Conservation (phyloP, 495 filamentous ascomycete genomes). For the Immersiella caudata region DNA sequence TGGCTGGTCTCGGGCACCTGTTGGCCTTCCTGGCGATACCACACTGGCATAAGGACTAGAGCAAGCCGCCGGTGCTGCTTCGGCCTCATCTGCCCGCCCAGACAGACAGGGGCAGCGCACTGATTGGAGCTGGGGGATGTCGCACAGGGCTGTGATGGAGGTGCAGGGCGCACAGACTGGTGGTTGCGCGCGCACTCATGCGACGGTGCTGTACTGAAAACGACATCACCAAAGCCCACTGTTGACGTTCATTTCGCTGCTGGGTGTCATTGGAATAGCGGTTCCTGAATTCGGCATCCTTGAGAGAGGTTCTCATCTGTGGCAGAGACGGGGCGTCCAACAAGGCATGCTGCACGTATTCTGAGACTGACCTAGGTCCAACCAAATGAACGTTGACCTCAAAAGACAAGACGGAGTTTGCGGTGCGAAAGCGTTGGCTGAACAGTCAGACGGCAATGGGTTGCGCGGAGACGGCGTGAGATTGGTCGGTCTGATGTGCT, state of each 20-base stretch:
- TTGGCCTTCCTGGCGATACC: background rate
- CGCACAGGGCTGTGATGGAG: constrained; percentile 7
- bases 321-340: background rate
- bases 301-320: background rate
- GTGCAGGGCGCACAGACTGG: constrained; percentile 8
- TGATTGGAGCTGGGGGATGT: background rate
- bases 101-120: constrained; percentile 5
- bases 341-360: background rate
- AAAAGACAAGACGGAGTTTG: background rate
- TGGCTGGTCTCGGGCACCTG: background rate
- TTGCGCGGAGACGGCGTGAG: background rate
- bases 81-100: constrained; percentile 10
- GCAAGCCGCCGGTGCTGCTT: constrained; percentile 23
- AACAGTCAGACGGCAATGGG: background rate
- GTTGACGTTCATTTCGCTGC: background rate
- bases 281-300: background rate
- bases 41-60: background rate
- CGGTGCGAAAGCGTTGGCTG: background rate
- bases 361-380: constrained; percentile 8
- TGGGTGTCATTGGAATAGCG: background rate
- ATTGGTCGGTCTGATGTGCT: background rate
- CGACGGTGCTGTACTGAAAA: background rate
- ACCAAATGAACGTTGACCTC: background rate
- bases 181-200: constrained; percentile 15
- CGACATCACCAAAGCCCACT: background rate